Evolutionary conservation across 176 grass and related monocot genomes (phyloP).

Genomic region (Alopecurus myosuroides): DNA sequence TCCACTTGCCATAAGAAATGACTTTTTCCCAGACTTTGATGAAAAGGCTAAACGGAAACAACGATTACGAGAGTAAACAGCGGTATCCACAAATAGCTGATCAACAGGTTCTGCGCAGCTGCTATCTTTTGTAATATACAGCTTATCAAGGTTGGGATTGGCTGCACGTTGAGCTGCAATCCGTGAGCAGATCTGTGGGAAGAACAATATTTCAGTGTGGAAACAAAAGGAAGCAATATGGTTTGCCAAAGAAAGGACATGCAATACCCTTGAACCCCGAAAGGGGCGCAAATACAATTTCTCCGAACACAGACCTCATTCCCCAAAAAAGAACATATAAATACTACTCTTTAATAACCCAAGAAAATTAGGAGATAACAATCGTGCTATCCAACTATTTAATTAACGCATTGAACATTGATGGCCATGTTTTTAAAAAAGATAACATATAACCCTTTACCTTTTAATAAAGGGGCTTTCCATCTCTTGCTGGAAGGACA

Average conservation of each 20-base stretch:
- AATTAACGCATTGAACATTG: neutral
- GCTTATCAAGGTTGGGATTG: slow-evolving; percentile 51
- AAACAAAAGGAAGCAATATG: slow-evolving; percentile 8
- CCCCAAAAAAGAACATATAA: neutral
- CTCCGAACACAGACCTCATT: neutral
- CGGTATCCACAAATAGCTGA: slow-evolving; percentile 76
- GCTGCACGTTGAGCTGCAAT: slow-evolving; percentile 49
- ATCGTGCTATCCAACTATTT: neutral
- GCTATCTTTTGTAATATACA: slow-evolving; percentile 72
- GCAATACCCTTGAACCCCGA: neutral
- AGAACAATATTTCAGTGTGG: slow-evolving; percentile 14
- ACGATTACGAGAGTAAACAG: slow-evolving; percentile 91
- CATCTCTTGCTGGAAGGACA: neutral
- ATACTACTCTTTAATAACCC: neutral
- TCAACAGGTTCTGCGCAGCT: slow-evolving; percentile 24
- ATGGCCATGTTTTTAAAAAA: neutral
- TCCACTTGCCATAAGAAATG: slow-evolving; percentile 68
- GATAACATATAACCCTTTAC: neutral
- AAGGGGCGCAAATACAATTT: neutral
- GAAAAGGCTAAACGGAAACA: slow-evolving; percentile 92
- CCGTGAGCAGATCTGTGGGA: slow-evolving; percentile 57
- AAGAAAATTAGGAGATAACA: neutral
- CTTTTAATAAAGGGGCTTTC: neutral
- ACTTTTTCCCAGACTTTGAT: slow-evolving; percentile 87
- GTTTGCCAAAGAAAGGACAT: neutral